A percentile compares a stretch with the other conserved stretches of the same genome.
Conservation (phyloP, 1,284 basidiomycete genomes). For the Marasmius fiardii region DNA sequence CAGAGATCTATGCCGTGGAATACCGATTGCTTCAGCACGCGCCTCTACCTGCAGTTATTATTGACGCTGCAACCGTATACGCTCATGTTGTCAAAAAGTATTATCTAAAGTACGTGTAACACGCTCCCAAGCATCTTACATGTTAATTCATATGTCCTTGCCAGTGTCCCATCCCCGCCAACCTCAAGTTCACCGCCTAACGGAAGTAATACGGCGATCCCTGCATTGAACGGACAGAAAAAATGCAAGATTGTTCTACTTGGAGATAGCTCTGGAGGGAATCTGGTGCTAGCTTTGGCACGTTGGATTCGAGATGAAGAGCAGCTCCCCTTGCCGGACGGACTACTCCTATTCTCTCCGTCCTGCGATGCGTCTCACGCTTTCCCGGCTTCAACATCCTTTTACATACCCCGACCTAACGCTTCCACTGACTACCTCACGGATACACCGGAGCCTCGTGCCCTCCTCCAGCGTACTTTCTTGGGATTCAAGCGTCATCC, state of each 20-base stretch:
- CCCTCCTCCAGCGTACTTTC: conserved; percentile 46
- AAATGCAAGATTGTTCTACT: conserved; percentile 54
- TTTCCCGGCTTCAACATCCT: conserved; percentile 43
- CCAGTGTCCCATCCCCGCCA: background rate
- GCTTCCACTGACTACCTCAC: conserved; percentile 45
- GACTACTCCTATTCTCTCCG: conserved; percentile 42
- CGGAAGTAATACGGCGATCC: background rate
- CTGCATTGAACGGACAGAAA: conserved; percentile 7
- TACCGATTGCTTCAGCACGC: conserved; percentile 49
- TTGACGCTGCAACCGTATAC: conserved; percentile 62
- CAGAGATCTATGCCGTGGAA: conserved; percentile 47
- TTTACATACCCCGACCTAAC: conserved; percentile 47
- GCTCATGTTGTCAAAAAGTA: conserved; percentile 44
- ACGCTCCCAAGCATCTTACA: background rate
- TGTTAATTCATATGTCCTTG: background rate
- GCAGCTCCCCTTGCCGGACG: conserved; percentile 38
- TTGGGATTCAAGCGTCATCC: conserved; percentile 33
- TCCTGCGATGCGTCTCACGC: conserved; percentile 39
- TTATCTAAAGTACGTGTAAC: background rate
- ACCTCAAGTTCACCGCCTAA: background rate
- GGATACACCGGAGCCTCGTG: conserved; percentile 50
- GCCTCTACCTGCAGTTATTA: conserved; percentile 60
- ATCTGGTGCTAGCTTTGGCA: conserved; percentile 56
- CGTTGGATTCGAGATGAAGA: conserved; percentile 50
- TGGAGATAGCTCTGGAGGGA: conserved; percentile 73